Evolutionary conservation across 2,329 filamentous ascomycete species (phyloP).

Genomic region (Apiospora marii): DNA sequence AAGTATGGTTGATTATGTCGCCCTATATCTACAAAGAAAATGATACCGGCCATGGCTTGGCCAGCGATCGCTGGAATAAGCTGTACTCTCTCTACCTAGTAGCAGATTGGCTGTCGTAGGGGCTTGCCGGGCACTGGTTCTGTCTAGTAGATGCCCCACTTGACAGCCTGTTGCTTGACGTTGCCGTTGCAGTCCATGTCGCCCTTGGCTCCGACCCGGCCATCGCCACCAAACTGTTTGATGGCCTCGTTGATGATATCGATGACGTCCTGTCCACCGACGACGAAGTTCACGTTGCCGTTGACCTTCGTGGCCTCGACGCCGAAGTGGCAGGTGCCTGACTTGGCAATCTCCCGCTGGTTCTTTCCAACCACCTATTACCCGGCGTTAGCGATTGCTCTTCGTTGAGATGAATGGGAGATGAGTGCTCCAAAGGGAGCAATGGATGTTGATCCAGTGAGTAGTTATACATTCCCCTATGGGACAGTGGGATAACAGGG

Average conservation of each 20-base stretch:
- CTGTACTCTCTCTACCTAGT: too few species aligned
- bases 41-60: background rate
- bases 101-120: too few species aligned
- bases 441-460: too few species aligned
- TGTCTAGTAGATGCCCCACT: constrained; percentile 34
- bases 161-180: constrained; percentile 27
- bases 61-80: too few species aligned
- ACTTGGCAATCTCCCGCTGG: constrained; percentile 35
- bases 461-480: too few species aligned
- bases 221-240: constrained; percentile 38
- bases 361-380: constrained; percentile 27
- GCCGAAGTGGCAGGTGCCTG: constrained; percentile 44
- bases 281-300: constrained; percentile 40
- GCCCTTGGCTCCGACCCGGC: constrained; percentile 46
- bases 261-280: constrained; percentile 42
- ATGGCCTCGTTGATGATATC: constrained; percentile 45
- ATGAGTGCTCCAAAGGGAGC: too few species aligned
- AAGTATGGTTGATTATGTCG: background rate
- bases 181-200: constrained; percentile 41
- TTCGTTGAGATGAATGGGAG: too few species aligned
- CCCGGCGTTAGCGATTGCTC: too few species aligned
- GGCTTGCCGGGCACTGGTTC: too few species aligned
- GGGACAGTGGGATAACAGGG: too few species aligned
- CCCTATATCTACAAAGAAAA: background rate
- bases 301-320: constrained; percentile 35